These are phyloP conservation scores for Termitomyces sp. DNA, from an alignment of 768 basidiomycete species.

Conservation along the genomic window DNA sequence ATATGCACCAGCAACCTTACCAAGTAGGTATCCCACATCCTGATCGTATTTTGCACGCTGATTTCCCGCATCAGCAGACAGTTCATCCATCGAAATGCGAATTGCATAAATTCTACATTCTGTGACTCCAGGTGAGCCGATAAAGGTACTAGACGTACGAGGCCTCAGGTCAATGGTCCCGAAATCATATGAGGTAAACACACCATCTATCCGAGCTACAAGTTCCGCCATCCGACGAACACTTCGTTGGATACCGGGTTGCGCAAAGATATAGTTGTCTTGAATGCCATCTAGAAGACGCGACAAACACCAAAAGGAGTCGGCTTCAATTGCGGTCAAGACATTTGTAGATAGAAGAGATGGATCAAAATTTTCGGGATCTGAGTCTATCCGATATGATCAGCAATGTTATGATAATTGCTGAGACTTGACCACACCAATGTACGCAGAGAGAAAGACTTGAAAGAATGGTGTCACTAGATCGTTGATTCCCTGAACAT, in stretches of 20 bases:
- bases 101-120: constrained; percentile 99
- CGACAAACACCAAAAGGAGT: constrained; percentile 97
- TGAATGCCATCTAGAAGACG: constrained; percentile 95
- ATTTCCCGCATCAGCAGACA: constrained; percentile 98
- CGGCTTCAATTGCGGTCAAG: constrained; percentile 88
- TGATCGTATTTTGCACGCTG: constrained; percentile 91
- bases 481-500: constrained; percentile 99
- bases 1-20: constrained; percentile 39
- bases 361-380: constrained; percentile 88
- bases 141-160: constrained; percentile 62
- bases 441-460: constrained; percentile 93
- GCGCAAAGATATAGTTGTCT: constrained; percentile 95
- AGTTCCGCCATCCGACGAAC: constrained; percentile 93
- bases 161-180: neutral
- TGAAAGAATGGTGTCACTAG: constrained; percentile 97
- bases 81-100: constrained; percentile 99
- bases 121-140: constrained; percentile 80
- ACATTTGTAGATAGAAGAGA: constrained; percentile 61
- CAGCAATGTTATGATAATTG: neutral
- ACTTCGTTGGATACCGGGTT: constrained; percentile 93
- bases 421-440: constrained; percentile 46
- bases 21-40: constrained; percentile 99
- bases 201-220: constrained; percentile 85
- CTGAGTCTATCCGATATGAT: constrained; percentile 53
- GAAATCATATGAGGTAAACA: constrained; percentile 13